Evolutionary conservation across 2,329 filamentous ascomycete genomes (phyloP), one percentile per base, ranked within the genome.

Genomic region (Pestalotiopsis sp.): DNA sequence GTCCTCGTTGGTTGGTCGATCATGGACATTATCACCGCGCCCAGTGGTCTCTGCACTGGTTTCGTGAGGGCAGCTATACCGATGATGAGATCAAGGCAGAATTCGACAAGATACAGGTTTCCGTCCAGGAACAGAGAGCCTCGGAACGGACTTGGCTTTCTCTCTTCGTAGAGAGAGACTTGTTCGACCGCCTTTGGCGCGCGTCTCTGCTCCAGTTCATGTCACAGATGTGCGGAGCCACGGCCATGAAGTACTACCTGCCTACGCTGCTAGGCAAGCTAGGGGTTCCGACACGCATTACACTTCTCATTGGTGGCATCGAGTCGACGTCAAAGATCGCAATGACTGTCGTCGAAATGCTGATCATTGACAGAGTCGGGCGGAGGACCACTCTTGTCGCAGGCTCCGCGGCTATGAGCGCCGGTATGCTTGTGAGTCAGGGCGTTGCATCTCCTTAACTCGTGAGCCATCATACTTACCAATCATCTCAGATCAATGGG

Each of bases 161-260:
- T 7, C 80, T 89, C 0, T 86, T 89, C 75, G 81, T 80, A 4
- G 79, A 87, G 38, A 76, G 78, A 14, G 77, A 81, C 13, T 78
- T 89, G 1, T 85, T 85, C 73, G 80, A 83, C 14, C 81, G 87
- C 0, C 79, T 90, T 14, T 89, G 87, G 88, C 82, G 87, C 20
- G 86, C 86, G 1, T 82, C 85, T 0, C 77, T 89, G 1, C 79
- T 89, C 4, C 87, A 89, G 74, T 89, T 89, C 76, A 86, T 89
- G 84, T 85, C 86, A 0, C 86, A 88, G 72, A 86, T 89, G 84
- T 88, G 86, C 71, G 87, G 87, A 23, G 86, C 86, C 14, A 86
- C 86, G 0, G 86, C 86, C 2, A 89, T 89, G 81, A 89, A 89
- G 72, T 89, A 89, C 72, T 89, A 89, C 71, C 81, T 89, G 0